Base-by-base conservation (phyloP, 2,329 filamentous ascomycete species). In the Chaetomiaceae sp. region DNA sequence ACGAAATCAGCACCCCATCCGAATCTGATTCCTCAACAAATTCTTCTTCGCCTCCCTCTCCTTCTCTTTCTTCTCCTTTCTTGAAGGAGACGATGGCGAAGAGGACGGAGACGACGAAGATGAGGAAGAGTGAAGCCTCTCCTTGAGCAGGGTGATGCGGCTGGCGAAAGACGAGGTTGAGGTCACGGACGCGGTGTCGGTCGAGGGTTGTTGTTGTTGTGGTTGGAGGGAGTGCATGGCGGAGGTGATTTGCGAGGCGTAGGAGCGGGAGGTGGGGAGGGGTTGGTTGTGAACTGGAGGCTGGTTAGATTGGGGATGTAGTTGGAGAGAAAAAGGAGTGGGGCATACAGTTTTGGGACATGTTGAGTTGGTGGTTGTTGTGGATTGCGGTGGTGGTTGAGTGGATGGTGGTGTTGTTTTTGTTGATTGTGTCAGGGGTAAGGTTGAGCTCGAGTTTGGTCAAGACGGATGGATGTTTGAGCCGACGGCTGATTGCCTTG, bases 101-200 rank as follows among this genome's bases (percentile, higher is more conserved):
- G n/a, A n/a, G n/a, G n/a, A n/a, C n/a, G n/a, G n/a, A n/a, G n/a
- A n/a, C n/a, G 48, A 45, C 6, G 33, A 38, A 2, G 20, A 29
- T 7, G 48, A 46, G 31, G 33, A 34, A 7, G 14, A 17, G 33
- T 37, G 49, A 56, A 60, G n/a, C 42, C 59, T 61, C 36, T 53
- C 43, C 56, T 65, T 64, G 45, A 64, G 55, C 27, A 65, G 54
- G 38, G 52, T 39, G 31, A 55, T 29, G 31, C 53, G 59, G 59
- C 61, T 64, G 31, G 57, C 56, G 53, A 65, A 61, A 56, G 55
- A 60, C 33, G 59, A 61, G 36, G 53, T 59, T 27, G 48, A 44
- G n/a, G 59, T 54, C 42, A 65, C 37, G 22, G 66, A 69, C 36
- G 63, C 59, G 6, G 54, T 54, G 59, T 65, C 63, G 22, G 37